Evolutionary conservation across 495 filamentous ascomycete species (phyloP), one percentile per base, ranked within the genome.

Genomic region (Talaromyces wortmannii): DNA sequence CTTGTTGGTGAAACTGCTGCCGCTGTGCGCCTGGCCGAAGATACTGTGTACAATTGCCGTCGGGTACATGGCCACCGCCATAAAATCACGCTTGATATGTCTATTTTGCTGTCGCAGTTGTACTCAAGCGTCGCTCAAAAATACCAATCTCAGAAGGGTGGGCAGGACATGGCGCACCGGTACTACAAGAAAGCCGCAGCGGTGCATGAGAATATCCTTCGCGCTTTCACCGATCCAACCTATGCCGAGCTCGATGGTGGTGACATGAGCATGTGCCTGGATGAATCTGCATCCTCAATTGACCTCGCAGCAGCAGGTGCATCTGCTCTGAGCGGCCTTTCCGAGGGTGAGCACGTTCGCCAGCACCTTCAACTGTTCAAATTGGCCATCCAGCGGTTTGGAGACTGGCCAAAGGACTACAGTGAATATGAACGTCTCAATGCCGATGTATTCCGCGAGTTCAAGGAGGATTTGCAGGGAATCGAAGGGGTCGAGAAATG

Each of bases 11-110:
- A 72, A 18, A 52, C 59, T 17, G 49, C 62, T 11, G 64, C 63
- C 32, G 63, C 71, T 6, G 57, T 68, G 17, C 71, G 71, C 29
- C 66, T 74, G 7, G 66, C 71, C 16, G 69, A 74, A 55, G 71
- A 74, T 46, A 69, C 72, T 29, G 69, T 74, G 5, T 74, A 74
- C 61, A 74, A 74, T 61, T 71, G 69, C 60, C 62, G 62, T 12
- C 70, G 70, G 30, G 70, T 73, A 12, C 67, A 73, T 53, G 68
- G 70, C 12, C 53, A 64, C 12, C 64, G 63, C 50, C 67, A 71
- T 59, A 50, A 63, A 18, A 65, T 55, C 49, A 70, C 70, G 31
- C 45, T 71, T 16, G 68, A 71, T 51, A 71, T 73, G 64, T 70
- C 70, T 1, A 62, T 67, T 13, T 59, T 73, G 17, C 63, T 71